Evolutionary conservation across 176 grass and related monocot species (phyloP), one percentile per base, ranked within the genome.

Genomic region (Avena atlantica): DNA sequence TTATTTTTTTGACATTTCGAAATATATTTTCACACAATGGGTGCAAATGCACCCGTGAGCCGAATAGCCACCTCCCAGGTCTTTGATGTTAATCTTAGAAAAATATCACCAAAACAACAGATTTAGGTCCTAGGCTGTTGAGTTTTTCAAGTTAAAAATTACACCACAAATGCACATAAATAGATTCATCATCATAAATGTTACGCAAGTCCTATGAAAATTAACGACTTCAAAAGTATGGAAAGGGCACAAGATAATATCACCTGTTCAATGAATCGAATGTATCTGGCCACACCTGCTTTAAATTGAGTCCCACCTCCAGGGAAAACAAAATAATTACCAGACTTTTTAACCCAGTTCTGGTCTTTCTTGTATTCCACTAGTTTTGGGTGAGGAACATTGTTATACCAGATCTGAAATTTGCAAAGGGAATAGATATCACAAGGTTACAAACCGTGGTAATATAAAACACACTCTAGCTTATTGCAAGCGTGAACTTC

Each of bases 231-330:
- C 48, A 23, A 79, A 71, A 81, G 55, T 53, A 59, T 12, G 81
- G 74, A 63, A 78, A 59, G 15, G 60, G 27, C 14, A 86, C 5
- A 87, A 82, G 64, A 74, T 74, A 86, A 61, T 45, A 63, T 50
- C 9, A 96, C 97, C 94, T 94, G 85, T 74, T 94, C 88, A 74
- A 98, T 96, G 83, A 98, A 98, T 79, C 58, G 78, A 66, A 94
- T 96, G 83, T 98, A 98, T 65, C 70, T 83, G 17, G 86, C 74
- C 56, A 96, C 93, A 16, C 97, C 97, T 21, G 78, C 80, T 88
- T 96, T 98, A 85, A 98, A 98, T 80, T 98, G 97, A 81, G 94
- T 98, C 52, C 97, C 97, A 68, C 92, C 92, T 77, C 92, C 94
- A 16, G 94, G 97, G 29, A 96, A 96, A 81, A 94, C 77, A 82